phyloP scores from a whole-genome alignment of 169 alveolate species.

The Plasmodium blacklocki region DNA sequence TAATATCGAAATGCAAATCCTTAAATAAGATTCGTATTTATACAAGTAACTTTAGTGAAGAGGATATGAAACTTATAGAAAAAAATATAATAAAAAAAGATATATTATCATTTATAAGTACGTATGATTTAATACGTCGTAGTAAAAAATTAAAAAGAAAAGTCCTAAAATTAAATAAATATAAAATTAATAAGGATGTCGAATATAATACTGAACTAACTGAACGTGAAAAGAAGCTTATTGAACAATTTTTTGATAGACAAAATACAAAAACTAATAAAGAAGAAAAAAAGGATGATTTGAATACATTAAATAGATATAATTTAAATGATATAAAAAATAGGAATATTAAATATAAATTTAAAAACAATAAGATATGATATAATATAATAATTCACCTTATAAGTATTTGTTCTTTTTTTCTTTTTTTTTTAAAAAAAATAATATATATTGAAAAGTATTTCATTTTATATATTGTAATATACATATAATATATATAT shows the following conservation, averaged over 20 bases:
- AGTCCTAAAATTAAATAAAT: constrained; percentile 33
- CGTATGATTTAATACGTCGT: constrained; percentile 14
- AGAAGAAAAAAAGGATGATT: background rate
- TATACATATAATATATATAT: too few relatives aligned
- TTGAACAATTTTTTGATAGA: constrained; percentile 39
- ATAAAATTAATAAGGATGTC: constrained; percentile 33
- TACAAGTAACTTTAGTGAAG: constrained; percentile 20
- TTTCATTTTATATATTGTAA: too few relatives aligned
- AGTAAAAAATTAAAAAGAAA: background rate
- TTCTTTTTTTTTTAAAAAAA: too few relatives aligned
- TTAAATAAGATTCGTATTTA: constrained; percentile 19
- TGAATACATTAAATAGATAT: constrained; percentile 14
- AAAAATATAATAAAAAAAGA: constrained; percentile 18
- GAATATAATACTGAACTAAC: constrained; percentile 45
- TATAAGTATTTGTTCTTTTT: too few relatives aligned
- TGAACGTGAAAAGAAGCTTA: constrained; percentile 24
- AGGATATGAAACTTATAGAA: constrained; percentile 8
- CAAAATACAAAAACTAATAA: constrained; percentile 32
- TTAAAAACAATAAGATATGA: background rate
- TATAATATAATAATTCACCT: too few relatives aligned
- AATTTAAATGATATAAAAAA: constrained; percentile 48
- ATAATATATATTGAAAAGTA: too few relatives aligned
- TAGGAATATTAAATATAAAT: constrained; percentile 15
- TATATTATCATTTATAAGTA: constrained; percentile 37
- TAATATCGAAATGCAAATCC: constrained; percentile 30